Base-by-base conservation (phyloP, 805 yeast species). In the Metschnikowia gelsemii region DNA sequence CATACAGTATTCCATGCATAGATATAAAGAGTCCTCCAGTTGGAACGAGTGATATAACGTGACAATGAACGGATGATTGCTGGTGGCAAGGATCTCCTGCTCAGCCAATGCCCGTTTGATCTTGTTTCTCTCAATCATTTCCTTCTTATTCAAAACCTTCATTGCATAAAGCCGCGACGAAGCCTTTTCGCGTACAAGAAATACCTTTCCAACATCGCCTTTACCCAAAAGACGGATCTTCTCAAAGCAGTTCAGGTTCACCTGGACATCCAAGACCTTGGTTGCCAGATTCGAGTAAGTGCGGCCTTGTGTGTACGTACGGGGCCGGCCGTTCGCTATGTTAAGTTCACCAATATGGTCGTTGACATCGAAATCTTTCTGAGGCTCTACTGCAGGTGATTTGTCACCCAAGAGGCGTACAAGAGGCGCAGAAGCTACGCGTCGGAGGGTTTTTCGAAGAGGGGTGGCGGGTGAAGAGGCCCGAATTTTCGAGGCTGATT, bases 1-100 rank as follows among this genome's bases (percentile, higher is more conserved):
- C 89, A 93, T 88, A 59, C 99, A 93, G 57, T 91, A 93, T 61
- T 93, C 99, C 96, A 95, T 91, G 64, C 99, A 93, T 29, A 93
- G 75, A 54, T 89, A 93, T 8, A 93, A 65, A 57, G 86, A 81
- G 54, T 90, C 97, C 45, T 87, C 93, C 3, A 96, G 84, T 65
- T 93, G 99, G 68, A 93, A 93, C 0, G 84, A 89, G 63, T 93
- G 99, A 58, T 93, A 91, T 19, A 93, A 70, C 0, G 99, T 88
- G 22, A 93, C 98, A 52, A 93, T 95, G 58, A 95, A 93, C 0
- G 99, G 99, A 63, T 95, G 98, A 59, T 90, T 89, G 25, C 91
- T 84, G 2, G 97, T 87, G 3, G 97, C 95, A 44, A 93, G 72
- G 49, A 93, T 95, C 62, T 91, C 98, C 61, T 91, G 98, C 61